phyloP scores from a whole-genome alignment of 768 basidiomycete genomes.

The Fomitopsis serialis region DNA sequence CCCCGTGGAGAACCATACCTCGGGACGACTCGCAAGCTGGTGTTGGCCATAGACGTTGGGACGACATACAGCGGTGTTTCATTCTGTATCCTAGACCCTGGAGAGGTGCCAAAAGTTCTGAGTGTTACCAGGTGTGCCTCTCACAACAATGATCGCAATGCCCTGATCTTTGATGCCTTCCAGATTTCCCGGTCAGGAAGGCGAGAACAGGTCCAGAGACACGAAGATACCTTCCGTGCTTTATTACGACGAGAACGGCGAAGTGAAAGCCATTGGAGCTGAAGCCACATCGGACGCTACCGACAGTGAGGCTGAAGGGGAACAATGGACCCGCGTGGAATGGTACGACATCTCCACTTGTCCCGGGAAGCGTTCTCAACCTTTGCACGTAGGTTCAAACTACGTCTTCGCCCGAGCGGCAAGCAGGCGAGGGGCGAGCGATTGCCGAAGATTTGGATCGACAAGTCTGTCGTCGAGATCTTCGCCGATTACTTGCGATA shows the following conservation, averaged over 20 bases:
- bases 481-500: constrained; percentile 45
- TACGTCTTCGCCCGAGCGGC: constrained; percentile 9
- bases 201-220: constrained; percentile 25
- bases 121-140: constrained; percentile 32
- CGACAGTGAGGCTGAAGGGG: not conserved
- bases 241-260: constrained; percentile 38
- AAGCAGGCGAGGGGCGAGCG: constrained; percentile 26
- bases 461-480: constrained; percentile 37
- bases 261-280: constrained; percentile 37
- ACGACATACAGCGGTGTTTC: constrained; percentile 48
- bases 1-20: constrained; percentile 24
- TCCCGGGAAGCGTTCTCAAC: no score
- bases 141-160: no score
- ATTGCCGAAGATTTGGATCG: constrained; percentile 25
- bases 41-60: constrained; percentile 48
- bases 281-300: constrained; percentile 25
- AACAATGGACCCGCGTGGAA: constrained; percentile 19
- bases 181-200: constrained; percentile 38
- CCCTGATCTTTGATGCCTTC: not conserved
- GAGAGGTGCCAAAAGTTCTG: constrained; percentile 33
- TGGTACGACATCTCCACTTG: not conserved
- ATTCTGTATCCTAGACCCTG: constrained; percentile 35
- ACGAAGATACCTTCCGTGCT: constrained; percentile 45
- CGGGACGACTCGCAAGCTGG: constrained; percentile 35
- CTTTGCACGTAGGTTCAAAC: constrained; percentile 12